Percentiles rank a stretch among this genome's conserved stretches.
These are phyloP conservation scores for Pelargonium fulgidum DNA, from an alignment of 441 rosid species.

Conservation along the genomic window DNA sequence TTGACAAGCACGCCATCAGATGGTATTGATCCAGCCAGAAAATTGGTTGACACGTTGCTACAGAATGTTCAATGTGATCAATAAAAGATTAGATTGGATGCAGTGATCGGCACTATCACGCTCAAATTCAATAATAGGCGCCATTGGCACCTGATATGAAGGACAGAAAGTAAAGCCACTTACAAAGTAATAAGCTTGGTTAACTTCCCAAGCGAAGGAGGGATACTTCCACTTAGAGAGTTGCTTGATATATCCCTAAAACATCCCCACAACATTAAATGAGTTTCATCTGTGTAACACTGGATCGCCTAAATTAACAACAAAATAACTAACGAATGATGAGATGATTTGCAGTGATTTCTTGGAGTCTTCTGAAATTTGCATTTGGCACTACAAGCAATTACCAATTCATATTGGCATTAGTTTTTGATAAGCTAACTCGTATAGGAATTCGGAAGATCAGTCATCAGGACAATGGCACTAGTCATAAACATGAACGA, in stretches of 20 bases:
- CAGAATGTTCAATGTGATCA: conserved; percentile 23
- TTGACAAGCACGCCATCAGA: conserved; percentile 55
- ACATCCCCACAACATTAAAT: background rate
- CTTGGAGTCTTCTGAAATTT: too few species aligned
- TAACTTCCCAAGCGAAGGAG: conserved; percentile 70
- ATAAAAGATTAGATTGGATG: conserved; percentile 7
- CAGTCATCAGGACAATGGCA: too few species aligned
- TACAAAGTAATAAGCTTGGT: conserved; percentile 54
- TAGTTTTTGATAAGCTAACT: too few species aligned
- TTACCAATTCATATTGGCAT: too few species aligned
- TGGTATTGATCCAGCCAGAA: conserved; percentile 79
- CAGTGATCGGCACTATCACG: too few species aligned
- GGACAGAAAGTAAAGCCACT: conserved; percentile 35
- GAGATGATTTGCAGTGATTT: too few species aligned
- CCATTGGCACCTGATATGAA: conserved; percentile 1
- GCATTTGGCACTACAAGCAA: too few species aligned
- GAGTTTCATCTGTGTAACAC: background rate
- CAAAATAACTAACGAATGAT: too few species aligned
- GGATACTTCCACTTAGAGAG: conserved; percentile 63
- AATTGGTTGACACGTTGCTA: conserved; percentile 87
- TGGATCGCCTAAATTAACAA: too few species aligned
- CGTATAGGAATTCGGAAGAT: too few species aligned
- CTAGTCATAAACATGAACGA: too few species aligned
- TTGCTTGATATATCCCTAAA: conserved; percentile 82
- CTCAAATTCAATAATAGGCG: too few species aligned